phyloP scores from a whole-genome alignment of 108 stramenopile genomes.

The Nannochloropsis oceanica region DNA sequence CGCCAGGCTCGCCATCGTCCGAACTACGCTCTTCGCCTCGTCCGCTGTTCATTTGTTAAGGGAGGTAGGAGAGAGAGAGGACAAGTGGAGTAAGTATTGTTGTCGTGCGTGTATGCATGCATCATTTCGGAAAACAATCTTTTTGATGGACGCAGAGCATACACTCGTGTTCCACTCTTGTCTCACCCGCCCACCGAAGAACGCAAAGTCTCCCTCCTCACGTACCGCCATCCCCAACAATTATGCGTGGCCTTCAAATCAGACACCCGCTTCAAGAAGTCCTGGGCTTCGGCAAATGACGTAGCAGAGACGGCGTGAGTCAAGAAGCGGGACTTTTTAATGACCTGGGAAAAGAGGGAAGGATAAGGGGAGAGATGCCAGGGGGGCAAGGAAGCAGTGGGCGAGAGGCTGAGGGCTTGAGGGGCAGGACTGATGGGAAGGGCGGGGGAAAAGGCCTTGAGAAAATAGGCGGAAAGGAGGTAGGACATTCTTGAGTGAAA shows the following conservation, averaged over 20 bases:
- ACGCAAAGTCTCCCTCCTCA: neutral
- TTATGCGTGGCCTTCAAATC: conserved; percentile 33
- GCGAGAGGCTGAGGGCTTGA: neutral
- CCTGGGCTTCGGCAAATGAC: conserved; percentile 26
- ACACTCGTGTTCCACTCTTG: too few relatives aligned
- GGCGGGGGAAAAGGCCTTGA: too few relatives aligned
- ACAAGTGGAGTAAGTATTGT: too few relatives aligned
- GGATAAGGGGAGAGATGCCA: neutral
- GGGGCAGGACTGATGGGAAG: too few relatives aligned
- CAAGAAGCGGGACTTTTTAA: conserved; percentile 28
- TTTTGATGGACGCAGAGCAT: too few relatives aligned
- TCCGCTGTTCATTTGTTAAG: neutral
- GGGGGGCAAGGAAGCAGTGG: neutral
- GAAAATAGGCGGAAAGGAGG: too few relatives aligned
- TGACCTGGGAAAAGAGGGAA: neutral
- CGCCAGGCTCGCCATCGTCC: conserved; percentile 41
- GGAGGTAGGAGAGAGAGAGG: too few relatives aligned
- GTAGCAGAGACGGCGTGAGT: conserved; percentile 8
- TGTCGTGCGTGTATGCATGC: too few relatives aligned
- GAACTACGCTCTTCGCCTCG: conserved; percentile 19
- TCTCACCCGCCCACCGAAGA: too few relatives aligned
- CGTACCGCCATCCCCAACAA: conserved; percentile 33
- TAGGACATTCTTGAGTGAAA: too few relatives aligned
- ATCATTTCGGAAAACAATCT: too few relatives aligned
- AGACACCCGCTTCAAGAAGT: neutral